Conservation (phyloP, 805 yeast species). For the Candida railenensis region DNA sequence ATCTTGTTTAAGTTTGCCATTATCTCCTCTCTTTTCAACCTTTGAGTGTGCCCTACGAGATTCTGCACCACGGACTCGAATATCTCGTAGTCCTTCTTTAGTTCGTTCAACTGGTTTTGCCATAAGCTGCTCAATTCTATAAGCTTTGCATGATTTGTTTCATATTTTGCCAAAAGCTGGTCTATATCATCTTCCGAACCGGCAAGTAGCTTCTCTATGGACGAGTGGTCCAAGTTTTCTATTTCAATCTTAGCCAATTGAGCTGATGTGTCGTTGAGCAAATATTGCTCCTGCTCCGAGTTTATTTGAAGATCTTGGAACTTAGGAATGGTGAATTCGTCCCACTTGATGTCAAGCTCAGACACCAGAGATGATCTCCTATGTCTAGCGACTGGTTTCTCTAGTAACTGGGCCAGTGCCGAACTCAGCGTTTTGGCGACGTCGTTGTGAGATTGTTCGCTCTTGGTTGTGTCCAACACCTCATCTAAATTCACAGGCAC, state of each 20-base stretch:
- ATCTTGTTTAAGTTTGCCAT: conserved; percentile 30
- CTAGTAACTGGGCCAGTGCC: background rate
- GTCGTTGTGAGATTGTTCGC: background rate
- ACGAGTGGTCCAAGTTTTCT: conserved; percentile 32
- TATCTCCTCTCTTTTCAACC: conserved; percentile 55
- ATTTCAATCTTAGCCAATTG: conserved; percentile 31
- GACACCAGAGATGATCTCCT: conserved; percentile 20
- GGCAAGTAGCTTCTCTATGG: conserved; percentile 22
- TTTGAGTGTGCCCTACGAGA: conserved; percentile 86
- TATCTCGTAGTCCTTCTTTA: conserved; percentile 65
- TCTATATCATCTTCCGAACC: conserved; percentile 23
- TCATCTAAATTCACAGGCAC: conserved; percentile 74
- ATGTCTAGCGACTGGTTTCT: conserved; percentile 6
- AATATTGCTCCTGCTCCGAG: conserved; percentile 22
- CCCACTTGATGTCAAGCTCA: conserved; percentile 35
- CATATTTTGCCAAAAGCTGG: conserved; percentile 34
- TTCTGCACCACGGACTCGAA: conserved; percentile 89
- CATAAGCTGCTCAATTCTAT: conserved; percentile 42
- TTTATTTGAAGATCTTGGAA: conserved; percentile 30
- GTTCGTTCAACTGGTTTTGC: conserved; percentile 48
- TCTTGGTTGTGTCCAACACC: conserved; percentile 11
- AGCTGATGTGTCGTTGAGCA: conserved; percentile 24
- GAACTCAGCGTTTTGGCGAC: background rate
- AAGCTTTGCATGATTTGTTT: conserved; percentile 24
- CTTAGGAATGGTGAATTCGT: conserved; percentile 33